A percentile compares a stretch with the other conserved stretches of the same genome.
Evolutionary conservation across 441 rosid genomes (phyloP).

Genomic region (Pelargonium hybrid): DNA sequence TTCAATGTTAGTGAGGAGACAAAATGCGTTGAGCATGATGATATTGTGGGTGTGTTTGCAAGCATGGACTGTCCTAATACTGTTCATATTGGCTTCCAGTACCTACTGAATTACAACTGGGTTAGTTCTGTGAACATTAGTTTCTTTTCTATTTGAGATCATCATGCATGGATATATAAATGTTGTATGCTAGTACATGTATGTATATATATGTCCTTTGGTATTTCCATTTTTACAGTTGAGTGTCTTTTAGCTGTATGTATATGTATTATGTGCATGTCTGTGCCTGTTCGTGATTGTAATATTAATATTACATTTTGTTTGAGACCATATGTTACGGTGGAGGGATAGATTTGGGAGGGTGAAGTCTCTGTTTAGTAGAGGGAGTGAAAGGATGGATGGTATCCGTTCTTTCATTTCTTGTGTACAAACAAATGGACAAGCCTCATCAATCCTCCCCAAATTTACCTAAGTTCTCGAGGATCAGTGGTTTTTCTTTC

Average conservation of each 20-base stretch:
- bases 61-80: conserved; percentile 81
- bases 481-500: too few relatives aligned
- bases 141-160: conserved; percentile 3
- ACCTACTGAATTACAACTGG: conserved; percentile 77
- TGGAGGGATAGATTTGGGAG: too few relatives aligned
- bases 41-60: conserved; percentile 63
- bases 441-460: neutral
- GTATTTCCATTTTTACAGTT: neutral
- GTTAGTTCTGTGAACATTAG: conserved; percentile 35
- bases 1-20: conserved; percentile 48
- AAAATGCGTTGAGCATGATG: conserved; percentile 37
- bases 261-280: neutral
- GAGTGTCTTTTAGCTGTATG: neutral
- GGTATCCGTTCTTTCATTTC: neutral
- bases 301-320: too few relatives aligned
- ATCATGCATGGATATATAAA: neutral
- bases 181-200: neutral
- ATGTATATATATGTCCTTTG: neutral
- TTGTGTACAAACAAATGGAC: neutral
- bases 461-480: too few relatives aligned
- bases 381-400: too few relatives aligned
- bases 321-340: too few relatives aligned
- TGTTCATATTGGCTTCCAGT: conserved; percentile 68
- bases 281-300: neutral
- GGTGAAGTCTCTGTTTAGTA: too few relatives aligned